phyloP scores from a whole-genome alignment of 1,139 yeast species.

The Meyerozyma sp. region DNA sequence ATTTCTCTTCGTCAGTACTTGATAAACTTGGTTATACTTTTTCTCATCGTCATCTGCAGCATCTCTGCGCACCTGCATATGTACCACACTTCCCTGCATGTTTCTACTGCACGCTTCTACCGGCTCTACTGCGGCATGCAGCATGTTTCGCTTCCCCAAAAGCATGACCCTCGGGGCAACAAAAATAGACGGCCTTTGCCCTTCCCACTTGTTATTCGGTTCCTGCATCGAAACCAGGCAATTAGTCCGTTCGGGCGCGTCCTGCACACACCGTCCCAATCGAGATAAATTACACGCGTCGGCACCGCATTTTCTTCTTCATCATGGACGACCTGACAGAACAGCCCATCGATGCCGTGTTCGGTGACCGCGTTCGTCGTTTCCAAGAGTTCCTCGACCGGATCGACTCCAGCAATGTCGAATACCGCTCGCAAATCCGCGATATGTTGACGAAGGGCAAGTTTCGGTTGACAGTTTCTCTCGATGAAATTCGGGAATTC shows the following conservation, averaged over 20 bases:
- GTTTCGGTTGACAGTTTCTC: constrained; percentile 65
- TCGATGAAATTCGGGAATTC: constrained; percentile 85
- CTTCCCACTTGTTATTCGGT: too few species aligned
- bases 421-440: constrained; percentile 65
- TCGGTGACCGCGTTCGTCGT: constrained; percentile 78
- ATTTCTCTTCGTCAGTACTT: too few species aligned
- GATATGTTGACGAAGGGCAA: constrained; percentile 64
- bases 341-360: constrained; percentile 43
- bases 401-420: constrained; percentile 41
- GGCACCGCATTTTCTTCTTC: constrained; percentile 2
- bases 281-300: neutral
- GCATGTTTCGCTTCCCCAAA: too few species aligned
- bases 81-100: too few species aligned
- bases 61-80: too few species aligned
- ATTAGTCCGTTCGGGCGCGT: constrained; percentile 24
- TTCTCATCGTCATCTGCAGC: too few species aligned
- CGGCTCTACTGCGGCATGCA: too few species aligned
- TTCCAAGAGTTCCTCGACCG: constrained; percentile 84
- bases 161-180: too few species aligned
- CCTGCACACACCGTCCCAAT: constrained; percentile 28
- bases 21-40: too few species aligned
- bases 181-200: too few species aligned
- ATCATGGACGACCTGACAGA: constrained; percentile 11
- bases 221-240: neutral
- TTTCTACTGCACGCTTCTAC: too few species aligned